Evolutionary conservation across 2,329 filamentous ascomycete genomes (phyloP), one percentile per base, ranked within the genome.

Genomic region (Aspergillus thermomutatus): DNA sequence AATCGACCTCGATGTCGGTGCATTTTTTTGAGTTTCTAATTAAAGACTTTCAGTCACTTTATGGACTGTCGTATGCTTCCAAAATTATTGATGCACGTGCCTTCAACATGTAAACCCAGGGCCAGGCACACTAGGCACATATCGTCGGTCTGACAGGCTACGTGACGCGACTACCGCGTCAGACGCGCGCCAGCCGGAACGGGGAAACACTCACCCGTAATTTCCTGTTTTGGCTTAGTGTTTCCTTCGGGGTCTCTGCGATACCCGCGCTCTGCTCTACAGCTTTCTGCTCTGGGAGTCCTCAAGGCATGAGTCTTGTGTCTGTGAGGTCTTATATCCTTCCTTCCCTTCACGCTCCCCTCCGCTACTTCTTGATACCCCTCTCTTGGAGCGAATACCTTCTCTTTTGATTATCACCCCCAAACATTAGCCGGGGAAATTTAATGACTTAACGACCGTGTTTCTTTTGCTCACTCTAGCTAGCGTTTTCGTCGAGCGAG

Each of bases 221-320:
- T 62, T 71, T 17, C 71, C 68, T 50, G 59, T 66, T 67, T 43
- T 5, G 67, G 72, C 53, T 64, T 75, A 75, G 72, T 58, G 62
- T 65, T 51, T 61, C 55, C 46, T 72, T 73, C 69, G 71, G 72
- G 71, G 72, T 75, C 72, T 73, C 54, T 71, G 69, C 64, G 68
- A 71, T 71, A 66, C 71, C 71, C 71, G 71, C 71, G 70, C 72
- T 63, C 61, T 63, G 56, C 61, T 52, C 54, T 61, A 54, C 60
- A 61, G 59, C 59, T 65, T 61, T 69, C 64, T 69, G 60, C 59
- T 66, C 59, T 59, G 56, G 64, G 64, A 63, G 63, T 56, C 62
- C 65, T 61, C 63, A 60, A 63, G 64, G 65, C 63, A 64, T 68
- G 64, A 64, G 58, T 69, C 66, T 65, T 68, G 64, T 64, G 58